Evolutionary conservation across 2,329 filamentous ascomycete genomes (phyloP).

Genomic region (Eutypella sp.): DNA sequence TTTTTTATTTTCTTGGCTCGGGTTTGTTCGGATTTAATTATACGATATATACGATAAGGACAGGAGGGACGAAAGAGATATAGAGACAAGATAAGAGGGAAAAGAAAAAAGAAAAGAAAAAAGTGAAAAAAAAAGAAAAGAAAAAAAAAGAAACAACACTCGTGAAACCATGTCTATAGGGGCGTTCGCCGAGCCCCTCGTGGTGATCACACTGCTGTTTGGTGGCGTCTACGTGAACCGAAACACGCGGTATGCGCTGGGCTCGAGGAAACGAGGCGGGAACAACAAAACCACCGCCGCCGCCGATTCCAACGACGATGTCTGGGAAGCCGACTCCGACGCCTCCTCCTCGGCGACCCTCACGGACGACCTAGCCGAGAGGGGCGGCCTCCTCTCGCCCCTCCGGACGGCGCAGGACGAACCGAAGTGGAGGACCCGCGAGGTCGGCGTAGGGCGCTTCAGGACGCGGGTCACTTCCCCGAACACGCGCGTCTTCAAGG

Average conservation of each 20-base stretch:
- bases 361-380: conserved; percentile 45
- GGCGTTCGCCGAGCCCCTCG: conserved; percentile 36
- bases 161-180: conserved; percentile 31
- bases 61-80: too few relatives aligned
- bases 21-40: too few relatives aligned
- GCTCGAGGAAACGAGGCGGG: neutral
- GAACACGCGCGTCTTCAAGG: conserved; percentile 56
- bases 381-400: conserved; percentile 22
- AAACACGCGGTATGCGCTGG: conserved; percentile 30
- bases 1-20: too few relatives aligned
- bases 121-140: too few relatives aligned
- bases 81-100: too few relatives aligned
- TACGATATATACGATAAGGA: too few relatives aligned
- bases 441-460: conserved; percentile 35
- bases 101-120: too few relatives aligned
- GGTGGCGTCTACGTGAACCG: conserved; percentile 41
- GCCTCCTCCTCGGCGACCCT: conserved; percentile 7
- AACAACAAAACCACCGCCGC: conserved; percentile 7
- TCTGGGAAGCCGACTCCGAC: conserved; percentile 1
- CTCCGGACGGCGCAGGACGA: conserved; percentile 23
- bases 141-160: neutral
- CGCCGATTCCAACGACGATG: neutral
- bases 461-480: conserved; percentile 49
- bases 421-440: conserved; percentile 10
- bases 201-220: conserved; percentile 38